Evolutionary conservation across 2,329 filamentous ascomycete species (phyloP).

Genomic region (Sodiomyces alkalinus): DNA sequence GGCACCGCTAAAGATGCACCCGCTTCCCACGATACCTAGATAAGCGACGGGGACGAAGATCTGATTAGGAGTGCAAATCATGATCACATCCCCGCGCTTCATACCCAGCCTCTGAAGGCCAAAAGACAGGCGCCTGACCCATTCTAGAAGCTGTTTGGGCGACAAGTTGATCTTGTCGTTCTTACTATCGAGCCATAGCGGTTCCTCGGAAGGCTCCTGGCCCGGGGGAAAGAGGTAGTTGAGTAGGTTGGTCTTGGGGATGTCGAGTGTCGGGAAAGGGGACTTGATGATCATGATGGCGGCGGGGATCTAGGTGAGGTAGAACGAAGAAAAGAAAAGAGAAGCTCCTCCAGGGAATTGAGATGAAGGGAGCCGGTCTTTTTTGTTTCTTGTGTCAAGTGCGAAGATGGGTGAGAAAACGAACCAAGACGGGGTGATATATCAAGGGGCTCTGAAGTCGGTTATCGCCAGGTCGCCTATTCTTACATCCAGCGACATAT

Average conservation of each 20-base stretch:
- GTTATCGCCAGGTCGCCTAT: too few relatives aligned
- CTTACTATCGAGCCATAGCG: constrained; percentile 37
- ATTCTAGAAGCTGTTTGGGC: constrained; percentile 29
- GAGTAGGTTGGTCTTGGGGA: constrained; percentile 28
- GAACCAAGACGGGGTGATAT: too few relatives aligned
- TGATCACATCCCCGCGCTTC: constrained; percentile 31
- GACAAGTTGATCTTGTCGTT: constrained; percentile 27
- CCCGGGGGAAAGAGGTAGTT: constrained; percentile 18
- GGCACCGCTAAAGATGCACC: constrained; percentile 36
- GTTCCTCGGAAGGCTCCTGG: constrained; percentile 22
- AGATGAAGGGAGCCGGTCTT: too few relatives aligned
- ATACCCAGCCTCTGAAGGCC: constrained; percentile 31
- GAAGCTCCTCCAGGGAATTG: too few relatives aligned
- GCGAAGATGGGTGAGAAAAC: too few relatives aligned
- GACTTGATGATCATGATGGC: constrained; percentile 26
- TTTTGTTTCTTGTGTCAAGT: too few relatives aligned
- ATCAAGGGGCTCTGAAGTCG: too few relatives aligned
- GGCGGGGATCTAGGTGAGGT: too few relatives aligned
- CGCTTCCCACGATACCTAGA: constrained; percentile 34
- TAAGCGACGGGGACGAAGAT: constrained; percentile 39
- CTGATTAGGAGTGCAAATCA: constrained; percentile 39
- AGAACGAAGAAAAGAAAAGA: too few relatives aligned
- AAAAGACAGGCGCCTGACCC: constrained; percentile 33
- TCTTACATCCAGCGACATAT: too few relatives aligned
- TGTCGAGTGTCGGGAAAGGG: constrained; percentile 23